Conservation (phyloP, 345 rosid species). For the Litchi chinensis region DNA sequence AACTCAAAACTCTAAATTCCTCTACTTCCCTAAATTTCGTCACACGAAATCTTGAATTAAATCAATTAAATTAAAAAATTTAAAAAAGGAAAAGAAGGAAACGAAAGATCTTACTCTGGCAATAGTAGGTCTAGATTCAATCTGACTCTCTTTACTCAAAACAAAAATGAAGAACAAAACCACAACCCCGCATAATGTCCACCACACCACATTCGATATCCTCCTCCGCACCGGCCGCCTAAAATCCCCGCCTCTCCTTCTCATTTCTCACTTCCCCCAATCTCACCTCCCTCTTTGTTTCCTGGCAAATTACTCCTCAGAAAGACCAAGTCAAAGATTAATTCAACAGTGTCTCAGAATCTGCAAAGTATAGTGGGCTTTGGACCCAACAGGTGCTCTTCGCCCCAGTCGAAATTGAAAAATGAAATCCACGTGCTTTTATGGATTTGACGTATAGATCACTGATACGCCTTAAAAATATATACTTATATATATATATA, state of each 20-base stretch:
- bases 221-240: slow-evolving; percentile 68
- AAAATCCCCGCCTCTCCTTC: slow-evolving; percentile 68
- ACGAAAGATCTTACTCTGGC: slow-evolving; percentile 42
- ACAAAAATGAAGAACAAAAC: slow-evolving; percentile 62
- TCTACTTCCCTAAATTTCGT: background rate
- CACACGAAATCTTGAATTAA: background rate
- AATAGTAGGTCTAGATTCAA: slow-evolving; percentile 57
- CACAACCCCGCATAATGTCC: slow-evolving; percentile 53
- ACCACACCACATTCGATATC: slow-evolving; percentile 70
- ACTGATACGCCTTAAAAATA: no score
- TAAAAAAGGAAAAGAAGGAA: background rate
- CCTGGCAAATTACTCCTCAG: slow-evolving; percentile 17
- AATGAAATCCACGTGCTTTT: background rate
- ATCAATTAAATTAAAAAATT: background rate
- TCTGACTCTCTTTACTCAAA: slow-evolving; percentile 53
- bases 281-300: slow-evolving; percentile 19
- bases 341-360: background rate
- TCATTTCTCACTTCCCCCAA: slow-evolving; percentile 37
- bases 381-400: background rate
- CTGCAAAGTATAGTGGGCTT: background rate
- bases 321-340: background rate
- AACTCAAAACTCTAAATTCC: background rate
- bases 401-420: background rate
- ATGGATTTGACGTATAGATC: background rate
- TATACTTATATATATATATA: no score